These are phyloP conservation scores for Heritiera littoralis DNA, from an alignment of 345 rosid genomes.

Conservation along the genomic window DNA sequence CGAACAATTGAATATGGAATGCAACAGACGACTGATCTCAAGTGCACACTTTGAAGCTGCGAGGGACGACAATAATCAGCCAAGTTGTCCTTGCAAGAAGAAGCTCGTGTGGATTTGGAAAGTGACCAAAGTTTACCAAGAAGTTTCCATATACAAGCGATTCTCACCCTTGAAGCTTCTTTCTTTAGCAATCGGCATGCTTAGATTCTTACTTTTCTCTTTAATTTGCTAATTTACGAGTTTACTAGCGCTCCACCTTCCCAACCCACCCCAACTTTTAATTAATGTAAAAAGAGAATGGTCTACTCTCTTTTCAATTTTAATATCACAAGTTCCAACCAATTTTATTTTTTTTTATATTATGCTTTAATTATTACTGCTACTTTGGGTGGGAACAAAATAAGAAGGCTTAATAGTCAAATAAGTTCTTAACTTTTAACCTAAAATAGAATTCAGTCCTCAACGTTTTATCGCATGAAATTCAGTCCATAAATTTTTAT, in stretches of 20 bases:
- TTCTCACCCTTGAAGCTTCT: not conserved
- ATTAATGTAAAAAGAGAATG: not conserved
- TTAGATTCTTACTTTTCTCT: not conserved
- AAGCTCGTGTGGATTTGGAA: not conserved
- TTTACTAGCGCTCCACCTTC: not conserved
- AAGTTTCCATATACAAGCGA: too few species aligned
- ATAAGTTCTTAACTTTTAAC: too few species aligned
- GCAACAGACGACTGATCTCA: not conserved
- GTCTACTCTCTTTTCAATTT: too few species aligned
- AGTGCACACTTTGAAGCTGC: not conserved
- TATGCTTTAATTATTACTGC: not conserved
- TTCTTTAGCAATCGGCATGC: not conserved
- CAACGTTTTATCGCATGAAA: too few species aligned
- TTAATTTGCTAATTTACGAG: not conserved
- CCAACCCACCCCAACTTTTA: not conserved
- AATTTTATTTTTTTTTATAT: not conserved
- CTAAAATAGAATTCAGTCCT: too few species aligned
- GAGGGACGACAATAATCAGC: not conserved
- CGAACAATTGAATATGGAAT: not conserved
- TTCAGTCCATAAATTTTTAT: too few species aligned
- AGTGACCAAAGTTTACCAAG: not conserved
- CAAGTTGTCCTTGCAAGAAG: not conserved
- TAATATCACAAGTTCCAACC: too few species aligned
- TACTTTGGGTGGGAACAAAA: not conserved
- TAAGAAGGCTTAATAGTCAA: too few species aligned